These are phyloP conservation scores for Ceratocystis harringtonii DNA, from an alignment of 2,329 filamentous ascomycete genomes.

Conservation along the genomic window DNA sequence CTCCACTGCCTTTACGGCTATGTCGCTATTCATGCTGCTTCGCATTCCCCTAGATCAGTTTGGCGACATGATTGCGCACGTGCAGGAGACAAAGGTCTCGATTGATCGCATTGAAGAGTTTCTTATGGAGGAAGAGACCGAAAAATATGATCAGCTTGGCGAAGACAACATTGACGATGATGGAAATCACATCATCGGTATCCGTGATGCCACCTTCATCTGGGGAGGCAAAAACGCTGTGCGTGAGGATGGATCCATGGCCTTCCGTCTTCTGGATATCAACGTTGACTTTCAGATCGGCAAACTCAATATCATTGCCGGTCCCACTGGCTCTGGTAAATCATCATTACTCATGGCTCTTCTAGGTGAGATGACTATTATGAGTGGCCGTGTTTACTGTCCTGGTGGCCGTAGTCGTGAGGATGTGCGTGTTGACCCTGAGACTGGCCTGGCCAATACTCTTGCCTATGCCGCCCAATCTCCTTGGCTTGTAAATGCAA, in stretches of 20 bases:
- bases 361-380: conserved; percentile 83
- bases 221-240: conserved; percentile 63
- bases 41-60: conserved; percentile 88
- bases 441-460: conserved; percentile 76
- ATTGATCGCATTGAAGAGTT: conserved; percentile 95
- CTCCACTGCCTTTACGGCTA: conserved; percentile 86
- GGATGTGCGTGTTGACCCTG: conserved; percentile 64
- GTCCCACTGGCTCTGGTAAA: conserved; percentile 88
- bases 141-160: conserved; percentile 79
- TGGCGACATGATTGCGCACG: conserved; percentile 96
- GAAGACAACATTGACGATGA: conserved; percentile 52
- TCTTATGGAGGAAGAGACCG: conserved; percentile 81
- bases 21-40: conserved; percentile 89
- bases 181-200: conserved; percentile 63
- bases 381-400: conserved; percentile 67
- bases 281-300: conserved; percentile 71
- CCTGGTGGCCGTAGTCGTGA: conserved; percentile 77
- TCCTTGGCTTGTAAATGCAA: conserved; percentile 92
- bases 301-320: conserved; percentile 81
- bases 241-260: conserved; percentile 50
- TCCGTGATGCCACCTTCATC: conserved; percentile 70
- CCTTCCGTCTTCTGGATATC: conserved; percentile 71
- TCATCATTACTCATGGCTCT: conserved; percentile 92
- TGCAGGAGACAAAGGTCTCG: conserved; percentile 93
- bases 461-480: conserved; percentile 94